A percentile compares a stretch with the other conserved stretches of the same genome.
These are phyloP conservation scores for Trichoderma cornu-damae DNA, from an alignment of 2,329 filamentous ascomycete genomes.

Conservation along the genomic window DNA sequence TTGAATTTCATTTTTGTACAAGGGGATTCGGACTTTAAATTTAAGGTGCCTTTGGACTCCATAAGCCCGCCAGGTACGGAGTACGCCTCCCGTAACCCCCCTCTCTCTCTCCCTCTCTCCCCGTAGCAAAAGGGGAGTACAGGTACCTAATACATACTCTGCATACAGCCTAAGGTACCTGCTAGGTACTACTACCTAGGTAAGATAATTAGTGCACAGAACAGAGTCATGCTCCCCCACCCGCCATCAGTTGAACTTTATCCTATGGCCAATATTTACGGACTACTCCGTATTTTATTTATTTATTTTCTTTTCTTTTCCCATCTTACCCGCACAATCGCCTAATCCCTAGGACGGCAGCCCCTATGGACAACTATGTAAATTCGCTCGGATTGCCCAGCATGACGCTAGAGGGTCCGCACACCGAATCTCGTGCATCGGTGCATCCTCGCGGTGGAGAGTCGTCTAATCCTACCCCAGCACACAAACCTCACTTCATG, in stretches of 20 bases:
- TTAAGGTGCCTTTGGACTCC: constrained; percentile 7
- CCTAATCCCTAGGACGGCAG: background rate
- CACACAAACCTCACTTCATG: constrained; percentile 60
- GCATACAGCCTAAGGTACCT: too few relatives aligned
- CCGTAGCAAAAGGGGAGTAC: too few relatives aligned
- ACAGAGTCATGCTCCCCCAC: background rate
- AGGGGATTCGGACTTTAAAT: constrained; percentile 1
- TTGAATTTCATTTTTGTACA: background rate
- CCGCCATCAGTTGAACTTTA: background rate
- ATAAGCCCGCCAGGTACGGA: background rate
- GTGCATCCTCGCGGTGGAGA: background rate
- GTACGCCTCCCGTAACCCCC: too few relatives aligned
- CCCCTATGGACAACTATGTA: background rate
- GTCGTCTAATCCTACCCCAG: constrained; percentile 41
- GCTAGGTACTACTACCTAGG: too few relatives aligned
- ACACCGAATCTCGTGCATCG: background rate
- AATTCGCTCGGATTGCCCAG: background rate
- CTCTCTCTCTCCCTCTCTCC: too few relatives aligned
- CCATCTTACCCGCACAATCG: background rate
- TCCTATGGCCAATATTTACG: background rate
- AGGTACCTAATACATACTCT: too few relatives aligned
- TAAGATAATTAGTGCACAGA: too few relatives aligned
- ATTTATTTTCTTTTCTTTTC: too few relatives aligned
- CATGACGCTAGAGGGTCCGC: background rate
- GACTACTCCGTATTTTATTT: background rate